Percentiles rank a stretch among this genome's conserved stretches.
These are phyloP conservation scores for Cyathus striatus DNA, from an alignment of 768 basidiomycete species.

Conservation along the genomic window DNA sequence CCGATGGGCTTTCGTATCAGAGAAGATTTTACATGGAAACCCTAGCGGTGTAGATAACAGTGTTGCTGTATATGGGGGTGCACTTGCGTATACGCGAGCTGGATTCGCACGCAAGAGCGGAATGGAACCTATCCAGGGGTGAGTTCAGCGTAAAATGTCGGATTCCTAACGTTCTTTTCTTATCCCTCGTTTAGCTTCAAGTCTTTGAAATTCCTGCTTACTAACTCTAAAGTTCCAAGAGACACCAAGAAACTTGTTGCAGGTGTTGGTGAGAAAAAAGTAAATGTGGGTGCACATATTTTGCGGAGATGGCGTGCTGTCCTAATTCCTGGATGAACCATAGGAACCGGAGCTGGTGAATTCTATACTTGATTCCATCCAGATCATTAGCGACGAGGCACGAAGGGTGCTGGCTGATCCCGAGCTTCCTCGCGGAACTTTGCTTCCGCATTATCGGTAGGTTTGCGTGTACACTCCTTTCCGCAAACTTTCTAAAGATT, in stretches of 20 bases:
- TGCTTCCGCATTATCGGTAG: constrained; percentile 69
- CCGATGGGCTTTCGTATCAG: constrained; percentile 88
- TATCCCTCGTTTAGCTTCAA: constrained; percentile 61
- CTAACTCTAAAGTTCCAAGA: constrained; percentile 88
- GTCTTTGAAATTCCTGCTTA: constrained; percentile 83
- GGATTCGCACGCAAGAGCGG: constrained; percentile 75
- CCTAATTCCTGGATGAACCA: not conserved
- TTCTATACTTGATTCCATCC: constrained; percentile 74
- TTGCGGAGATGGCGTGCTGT: not conserved
- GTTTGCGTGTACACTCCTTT: no score
- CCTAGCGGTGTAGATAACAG: constrained; percentile 98
- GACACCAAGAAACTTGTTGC: constrained; percentile 95
- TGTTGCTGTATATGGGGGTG: constrained; percentile 89
- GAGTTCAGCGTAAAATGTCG: constrained; percentile 20
- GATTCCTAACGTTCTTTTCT: constrained; percentile 7
- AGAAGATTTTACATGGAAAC: constrained; percentile 96
- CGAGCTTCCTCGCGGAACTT: constrained; percentile 57
- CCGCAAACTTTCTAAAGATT: no score
- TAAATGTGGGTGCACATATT: constrained; percentile 36
- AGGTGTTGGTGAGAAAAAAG: constrained; percentile 72
- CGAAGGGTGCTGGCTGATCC: constrained; percentile 68
- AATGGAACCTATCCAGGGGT: constrained; percentile 86
- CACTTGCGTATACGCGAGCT: constrained; percentile 81
- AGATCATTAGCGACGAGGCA: constrained; percentile 82
- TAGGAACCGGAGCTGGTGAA: constrained; percentile 86